phyloP scores from a whole-genome alignment of 768 basidiomycete genomes.

The Psilocybe cyanescens region DNA sequence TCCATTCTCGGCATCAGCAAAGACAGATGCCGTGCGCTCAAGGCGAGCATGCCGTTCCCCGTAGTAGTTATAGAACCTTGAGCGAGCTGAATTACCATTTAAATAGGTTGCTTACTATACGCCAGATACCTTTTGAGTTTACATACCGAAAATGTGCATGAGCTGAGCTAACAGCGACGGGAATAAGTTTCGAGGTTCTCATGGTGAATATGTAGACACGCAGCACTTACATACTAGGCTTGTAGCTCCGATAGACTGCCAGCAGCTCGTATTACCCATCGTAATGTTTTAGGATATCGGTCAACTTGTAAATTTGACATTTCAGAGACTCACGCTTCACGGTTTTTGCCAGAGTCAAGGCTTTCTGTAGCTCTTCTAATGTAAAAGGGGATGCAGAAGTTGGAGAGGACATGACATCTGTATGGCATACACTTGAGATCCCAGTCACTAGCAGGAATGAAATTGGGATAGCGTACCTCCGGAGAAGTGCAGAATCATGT shows the following conservation, averaged over 20 bases:
- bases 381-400: constrained; percentile 41
- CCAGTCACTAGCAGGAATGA: neutral
- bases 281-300: neutral
- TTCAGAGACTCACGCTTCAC: constrained; percentile 33
- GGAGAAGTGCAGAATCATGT: constrained; percentile 38
- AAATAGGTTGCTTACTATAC: too few relatives aligned
- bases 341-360: constrained; percentile 35
- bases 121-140: neutral
- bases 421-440: neutral
- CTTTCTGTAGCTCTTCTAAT: constrained; percentile 38
- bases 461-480: constrained; percentile 28
- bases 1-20: constrained; percentile 17
- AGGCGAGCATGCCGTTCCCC: constrained; percentile 50
- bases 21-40: constrained; percentile 42
- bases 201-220: too few relatives aligned
- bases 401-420: constrained; percentile 42
- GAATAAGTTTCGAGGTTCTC: too few relatives aligned
- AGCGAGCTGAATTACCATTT: constrained; percentile 27
- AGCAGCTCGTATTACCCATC: constrained; percentile 27
- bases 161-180: constrained; percentile 34
- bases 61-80: constrained; percentile 46
- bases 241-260: constrained; percentile 25
- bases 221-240: constrained; percentile 30
- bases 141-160: constrained; percentile 47
- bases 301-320: neutral